Percentiles rank a stretch among this genome's conserved stretches.
phyloP scores from a whole-genome alignment of 2,329 filamentous ascomycete species.

The Paraconiothyrium brasiliense region DNA sequence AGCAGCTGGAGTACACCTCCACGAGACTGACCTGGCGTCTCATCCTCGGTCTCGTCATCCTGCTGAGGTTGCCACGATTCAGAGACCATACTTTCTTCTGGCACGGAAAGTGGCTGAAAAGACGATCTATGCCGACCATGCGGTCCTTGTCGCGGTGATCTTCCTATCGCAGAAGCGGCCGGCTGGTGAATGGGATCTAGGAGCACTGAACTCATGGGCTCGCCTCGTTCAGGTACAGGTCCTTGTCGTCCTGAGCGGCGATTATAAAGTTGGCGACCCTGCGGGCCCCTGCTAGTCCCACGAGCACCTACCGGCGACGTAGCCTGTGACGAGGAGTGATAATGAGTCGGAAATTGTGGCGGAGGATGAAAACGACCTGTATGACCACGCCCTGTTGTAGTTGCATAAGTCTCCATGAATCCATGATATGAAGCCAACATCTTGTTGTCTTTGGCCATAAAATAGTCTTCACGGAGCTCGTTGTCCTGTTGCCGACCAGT shows the following conservation, averaged over 20 bases:
- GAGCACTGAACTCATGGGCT: slow-evolving; percentile 76
- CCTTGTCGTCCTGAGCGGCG: slow-evolving; percentile 37
- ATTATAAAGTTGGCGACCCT: slow-evolving; percentile 33
- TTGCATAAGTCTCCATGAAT: slow-evolving; percentile 86
- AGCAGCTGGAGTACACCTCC: slow-evolving; percentile 71
- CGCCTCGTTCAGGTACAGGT: slow-evolving; percentile 45
- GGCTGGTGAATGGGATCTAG: slow-evolving; percentile 81
- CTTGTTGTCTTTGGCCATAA: slow-evolving; percentile 93
- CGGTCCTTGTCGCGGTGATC: slow-evolving; percentile 58
- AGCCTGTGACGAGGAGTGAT: slow-evolving; percentile 48
- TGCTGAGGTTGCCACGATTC: slow-evolving; percentile 64
- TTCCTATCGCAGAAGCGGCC: slow-evolving; percentile 56
- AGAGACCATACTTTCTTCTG: slow-evolving; percentile 67
- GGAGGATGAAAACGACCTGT: slow-evolving; percentile 74
- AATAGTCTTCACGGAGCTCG: slow-evolving; percentile 85
- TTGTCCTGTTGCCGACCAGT: slow-evolving; percentile 59
- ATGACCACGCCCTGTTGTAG: slow-evolving; percentile 39
- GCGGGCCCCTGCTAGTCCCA: slow-evolving; percentile 38
- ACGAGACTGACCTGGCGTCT: slow-evolving; percentile 53
- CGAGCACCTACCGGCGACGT: slow-evolving; percentile 60
- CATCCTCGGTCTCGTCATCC: slow-evolving; percentile 60
- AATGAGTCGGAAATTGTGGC: slow-evolving; percentile 76
- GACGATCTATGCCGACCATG: slow-evolving; percentile 55
- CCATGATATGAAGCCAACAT: slow-evolving; percentile 98
- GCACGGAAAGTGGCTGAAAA: slow-evolving; percentile 34